Evolutionary conservation across 164 flowering plant species (phyloP).

Genomic region (Paratinospora sagittata): DNA sequence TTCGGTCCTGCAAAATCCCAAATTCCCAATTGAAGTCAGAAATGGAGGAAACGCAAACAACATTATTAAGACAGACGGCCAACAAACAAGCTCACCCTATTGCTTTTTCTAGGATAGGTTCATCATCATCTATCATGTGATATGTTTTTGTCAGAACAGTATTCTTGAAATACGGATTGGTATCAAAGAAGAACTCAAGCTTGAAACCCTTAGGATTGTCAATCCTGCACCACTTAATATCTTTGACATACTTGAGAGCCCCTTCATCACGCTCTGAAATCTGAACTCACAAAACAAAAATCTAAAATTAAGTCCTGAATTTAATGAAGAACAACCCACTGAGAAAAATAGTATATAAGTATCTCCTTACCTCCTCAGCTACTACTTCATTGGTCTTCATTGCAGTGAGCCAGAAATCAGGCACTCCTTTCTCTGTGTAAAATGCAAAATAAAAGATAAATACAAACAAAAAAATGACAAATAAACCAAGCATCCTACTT

Average conservation of each 20-base stretch:
- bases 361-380: slow-evolving; percentile 53
- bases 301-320: not conserved
- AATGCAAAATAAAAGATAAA: not conserved
- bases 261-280: slow-evolving; percentile 85
- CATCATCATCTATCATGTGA: slow-evolving; percentile 93
- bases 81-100: slow-evolving; percentile 50
- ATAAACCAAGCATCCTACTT: not conserved
- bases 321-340: not conserved
- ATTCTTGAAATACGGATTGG: slow-evolving; percentile 80
- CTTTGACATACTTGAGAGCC: slow-evolving; percentile 79
- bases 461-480: not conserved
- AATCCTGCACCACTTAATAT: slow-evolving; percentile 76
- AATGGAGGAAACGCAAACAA: not conserved
- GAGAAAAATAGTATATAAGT: not conserved
- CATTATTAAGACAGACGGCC: not conserved
- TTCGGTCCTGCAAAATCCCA: slow-evolving; percentile 53
- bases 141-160: slow-evolving; percentile 74
- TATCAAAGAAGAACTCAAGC: slow-evolving; percentile 81
- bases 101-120: slow-evolving; percentile 87
- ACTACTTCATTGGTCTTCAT: slow-evolving; percentile 76
- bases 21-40: not conserved
- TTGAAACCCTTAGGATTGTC: slow-evolving; percentile 88
- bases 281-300: slow-evolving; percentile 25
- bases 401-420: slow-evolving; percentile 84
- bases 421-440: slow-evolving; percentile 75